Evolutionary conservation across 225 moss, liverwort and hornwort species (phyloP).

Genomic region (Pseudisothecium myosuroides): DNA sequence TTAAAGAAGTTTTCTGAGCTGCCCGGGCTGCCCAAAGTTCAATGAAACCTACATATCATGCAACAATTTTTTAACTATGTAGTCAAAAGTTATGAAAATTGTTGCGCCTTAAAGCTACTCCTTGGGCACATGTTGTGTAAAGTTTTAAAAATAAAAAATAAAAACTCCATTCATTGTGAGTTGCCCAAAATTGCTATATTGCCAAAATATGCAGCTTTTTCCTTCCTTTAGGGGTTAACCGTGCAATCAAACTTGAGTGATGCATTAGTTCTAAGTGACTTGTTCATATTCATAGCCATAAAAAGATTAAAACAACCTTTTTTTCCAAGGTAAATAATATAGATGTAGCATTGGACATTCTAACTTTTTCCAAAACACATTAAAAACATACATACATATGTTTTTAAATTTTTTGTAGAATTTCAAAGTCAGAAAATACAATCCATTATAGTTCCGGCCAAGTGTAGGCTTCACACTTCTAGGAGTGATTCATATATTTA

Average conservation of each 20-base stretch:
- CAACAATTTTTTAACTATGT: too few relatives aligned
- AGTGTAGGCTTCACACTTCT: accelerated
- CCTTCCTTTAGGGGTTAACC: too few relatives aligned
- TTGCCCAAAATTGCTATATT: too few relatives aligned
- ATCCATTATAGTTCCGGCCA: background rate
- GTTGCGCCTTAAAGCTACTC: too few relatives aligned
- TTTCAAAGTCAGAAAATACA: background rate
- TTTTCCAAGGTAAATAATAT: background rate
- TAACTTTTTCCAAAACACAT: background rate
- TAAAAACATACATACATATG: background rate
- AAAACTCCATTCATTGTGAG: too few relatives aligned
- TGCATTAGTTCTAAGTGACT: background rate
- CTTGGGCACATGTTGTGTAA: too few relatives aligned
- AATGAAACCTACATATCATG: too few relatives aligned
- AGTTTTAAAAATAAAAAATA: too few relatives aligned
- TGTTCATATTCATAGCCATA: background rate
- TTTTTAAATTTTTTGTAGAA: background rate
- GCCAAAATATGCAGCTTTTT: too few relatives aligned
- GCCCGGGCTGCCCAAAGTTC: too few relatives aligned
- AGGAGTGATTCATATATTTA: background rate
- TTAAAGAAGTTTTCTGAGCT: too few relatives aligned
- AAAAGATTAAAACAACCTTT: background rate
- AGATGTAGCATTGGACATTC: background rate
- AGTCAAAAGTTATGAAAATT: too few relatives aligned
- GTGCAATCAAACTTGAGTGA: background rate